Evolutionary conservation across 75 land plant species (phyloP).

Genomic region (Cryptomeria japonica): DNA sequence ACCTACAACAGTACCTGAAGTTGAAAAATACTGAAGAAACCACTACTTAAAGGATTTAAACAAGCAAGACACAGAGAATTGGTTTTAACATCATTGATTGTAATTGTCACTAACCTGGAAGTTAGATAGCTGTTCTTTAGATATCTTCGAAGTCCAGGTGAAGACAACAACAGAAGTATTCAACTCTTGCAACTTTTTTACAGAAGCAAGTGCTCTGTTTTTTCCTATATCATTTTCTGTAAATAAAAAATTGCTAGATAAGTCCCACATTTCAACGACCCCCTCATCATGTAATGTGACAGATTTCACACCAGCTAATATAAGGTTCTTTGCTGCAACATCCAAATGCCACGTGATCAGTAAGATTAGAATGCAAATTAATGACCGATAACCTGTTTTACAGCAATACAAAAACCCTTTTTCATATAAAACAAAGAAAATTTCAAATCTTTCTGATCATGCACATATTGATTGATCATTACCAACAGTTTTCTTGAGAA

Average conservation of each 20-base stretch:
- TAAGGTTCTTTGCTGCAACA: constrained; percentile 24
- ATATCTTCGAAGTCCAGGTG: constrained; percentile 18
- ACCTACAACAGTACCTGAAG: not conserved
- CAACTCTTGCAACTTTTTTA: constrained; percentile 50
- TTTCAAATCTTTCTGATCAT: not conserved
- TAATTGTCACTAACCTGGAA: constrained; percentile 26
- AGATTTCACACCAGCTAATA: constrained; percentile 48
- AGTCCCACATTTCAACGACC: constrained; percentile 39
- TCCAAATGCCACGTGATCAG: not conserved
- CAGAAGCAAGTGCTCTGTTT: constrained; percentile 45
- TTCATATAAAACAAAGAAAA: not conserved
- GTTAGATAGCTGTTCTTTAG: constrained; percentile 24
- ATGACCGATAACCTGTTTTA: not conserved
- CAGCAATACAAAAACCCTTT: not conserved
- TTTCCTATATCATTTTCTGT: constrained; percentile 40
- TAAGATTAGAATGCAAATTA: not conserved
- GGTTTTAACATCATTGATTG: not conserved
- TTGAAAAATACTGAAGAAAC: not conserved
- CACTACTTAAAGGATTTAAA: not conserved
- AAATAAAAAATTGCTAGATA: constrained; percentile 32
- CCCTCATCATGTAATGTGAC: constrained; percentile 43
- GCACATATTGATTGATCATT: not conserved
- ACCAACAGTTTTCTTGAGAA: not conserved
- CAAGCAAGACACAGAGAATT: not conserved
- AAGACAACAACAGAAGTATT: constrained; percentile 34